Evolutionary conservation across 305 asterid species (phyloP), one percentile per base, ranked within the genome.

Genomic region (Fraxinus nigra): DNA sequence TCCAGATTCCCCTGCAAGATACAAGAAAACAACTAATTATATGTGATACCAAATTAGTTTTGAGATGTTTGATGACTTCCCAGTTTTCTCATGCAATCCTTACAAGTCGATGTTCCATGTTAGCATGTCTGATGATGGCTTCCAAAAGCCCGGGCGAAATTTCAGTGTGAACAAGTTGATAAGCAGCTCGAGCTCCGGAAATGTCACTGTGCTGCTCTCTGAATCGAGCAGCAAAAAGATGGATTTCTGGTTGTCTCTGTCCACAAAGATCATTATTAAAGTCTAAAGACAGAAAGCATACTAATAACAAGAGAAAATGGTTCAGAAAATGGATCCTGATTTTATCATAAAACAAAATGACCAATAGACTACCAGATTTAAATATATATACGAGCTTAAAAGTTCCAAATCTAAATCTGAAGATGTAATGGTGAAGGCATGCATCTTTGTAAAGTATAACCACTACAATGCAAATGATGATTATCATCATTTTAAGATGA

Each of bases 201-300:
- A 92, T 87, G 86, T 97, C 98, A 30, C 88, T 92, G 81, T 88
- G 97, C 85, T 95, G 97, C 87, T 94, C 99, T 79, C 89, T 91
- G 82, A 97, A 92, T 78, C 95, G 89, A 78, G 98, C 98, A 87
- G 97, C 91, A 86, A 94, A 97, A 20, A 94, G 91, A 87, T 97
- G 98, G 85, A 97, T 97, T 92, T 94, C 98, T 33, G 98, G 99
- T 83, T 91, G 97, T 89, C 98, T 93, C 99, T 94, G 97, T 85
- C 83, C 83, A 85, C 61, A 84, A 14, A 51, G 38, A 65, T 76
- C 77, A 89, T 28, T 16, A 51, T 16, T 16, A 33, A 26, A 46
- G 18, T 46, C 80, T 82, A 82, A 80, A 81, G 85, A 79, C 69
- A 56, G n/a, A 72, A 69, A 83, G 77, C 76, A 32, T 70, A 7